These are phyloP conservation scores for Candida nitratophila DNA, from an alignment of 805 yeast genomes.

Conservation along the genomic window DNA sequence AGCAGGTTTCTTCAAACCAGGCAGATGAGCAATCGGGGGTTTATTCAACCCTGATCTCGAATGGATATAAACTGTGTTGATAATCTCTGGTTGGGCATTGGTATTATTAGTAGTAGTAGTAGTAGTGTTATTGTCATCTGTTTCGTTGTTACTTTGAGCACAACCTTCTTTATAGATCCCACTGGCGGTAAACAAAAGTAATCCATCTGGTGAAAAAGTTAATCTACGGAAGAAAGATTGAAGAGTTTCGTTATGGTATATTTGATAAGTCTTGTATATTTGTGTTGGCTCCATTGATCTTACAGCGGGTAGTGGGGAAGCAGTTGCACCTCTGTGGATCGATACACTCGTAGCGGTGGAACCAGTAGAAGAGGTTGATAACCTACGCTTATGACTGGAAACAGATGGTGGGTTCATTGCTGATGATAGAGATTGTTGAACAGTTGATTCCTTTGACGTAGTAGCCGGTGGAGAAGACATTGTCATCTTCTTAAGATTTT, in stretches of 20 bases:
- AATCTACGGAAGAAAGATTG: slow-evolving; percentile 87
- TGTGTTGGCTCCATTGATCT: slow-evolving; percentile 30
- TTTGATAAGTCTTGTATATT: slow-evolving; percentile 31
- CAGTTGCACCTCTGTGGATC: slow-evolving; percentile 19
- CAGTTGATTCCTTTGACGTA: slow-evolving; percentile 1
- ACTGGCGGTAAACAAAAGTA: slow-evolving; percentile 67
- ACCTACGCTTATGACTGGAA: slow-evolving; percentile 31
- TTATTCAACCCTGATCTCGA: slow-evolving; percentile 60
- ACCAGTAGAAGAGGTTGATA: slow-evolving; percentile 32
- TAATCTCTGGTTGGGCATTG: slow-evolving; percentile 7
- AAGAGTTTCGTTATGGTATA: slow-evolving; percentile 81
- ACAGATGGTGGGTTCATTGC: slow-evolving; percentile 26
- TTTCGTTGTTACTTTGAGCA: neutral
- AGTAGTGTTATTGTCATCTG: neutral
- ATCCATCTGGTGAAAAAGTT: slow-evolving; percentile 87
- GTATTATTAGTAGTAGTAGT: neutral
- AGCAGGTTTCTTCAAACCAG: slow-evolving; percentile 79
- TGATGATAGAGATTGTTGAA: slow-evolving; percentile 7
- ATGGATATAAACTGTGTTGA: slow-evolving; percentile 75
- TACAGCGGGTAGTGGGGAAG: slow-evolving; percentile 41
- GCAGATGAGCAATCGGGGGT: slow-evolving; percentile 72
- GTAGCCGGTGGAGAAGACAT: neutral
- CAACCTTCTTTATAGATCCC: slow-evolving; percentile 45
- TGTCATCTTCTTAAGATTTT: slow-evolving; percentile 12
- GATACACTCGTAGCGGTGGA: slow-evolving; percentile 26